Base-by-base conservation (phyloP, 2,329 filamentous ascomycete genomes). In the Nakataea oryzae region DNA sequence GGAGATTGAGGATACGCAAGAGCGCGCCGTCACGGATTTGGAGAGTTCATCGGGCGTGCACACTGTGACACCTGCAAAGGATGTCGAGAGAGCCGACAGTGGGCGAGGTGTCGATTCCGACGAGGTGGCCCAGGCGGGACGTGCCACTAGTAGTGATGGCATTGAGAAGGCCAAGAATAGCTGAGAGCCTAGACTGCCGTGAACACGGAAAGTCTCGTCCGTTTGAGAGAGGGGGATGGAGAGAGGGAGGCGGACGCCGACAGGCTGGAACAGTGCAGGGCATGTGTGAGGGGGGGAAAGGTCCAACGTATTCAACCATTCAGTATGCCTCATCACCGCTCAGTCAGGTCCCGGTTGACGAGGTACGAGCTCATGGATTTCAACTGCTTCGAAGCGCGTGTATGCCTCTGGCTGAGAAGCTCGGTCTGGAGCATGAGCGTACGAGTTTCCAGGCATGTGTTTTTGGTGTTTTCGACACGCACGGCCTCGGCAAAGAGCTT, bases 1-100 rank as follows among this genome's bases (percentile, higher is more conserved):
- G 69, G 91, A 96, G 74, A 75, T 88, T n/a, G 90, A 91, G 67
- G 88, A 90, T 67, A 78, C 79, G 0, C 84, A 87, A 14, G 76
- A 81, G 28, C 65, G 59, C 62, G 56, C 34, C 21, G 59, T 63
- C 32, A 63, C 63, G 26, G 61, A 47, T 63, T 63, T 57, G 26
- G 41, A 50, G 41, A 50, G 21, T 17, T 41, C 32, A 13, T 32
- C 26, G 64, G 65, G 61, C 26, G 41, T 11, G 26, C 32, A 54
- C 58, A 32, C 29, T 17, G 41, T 50, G 9, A 50, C 41, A 17
- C 26, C 26, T 14, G 50, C 21, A 27, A 55, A 55, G 28, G 58
- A 59, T 14, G 30, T 24, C 32, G 30, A 50, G 24, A 13, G n/a
- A 21, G 58, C 30, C 30, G 58, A 59, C 9, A 59, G 58, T 32